phyloP scores from a whole-genome alignment of 106 monocot genomes.

The Dactylorhiza incarnata region DNA sequence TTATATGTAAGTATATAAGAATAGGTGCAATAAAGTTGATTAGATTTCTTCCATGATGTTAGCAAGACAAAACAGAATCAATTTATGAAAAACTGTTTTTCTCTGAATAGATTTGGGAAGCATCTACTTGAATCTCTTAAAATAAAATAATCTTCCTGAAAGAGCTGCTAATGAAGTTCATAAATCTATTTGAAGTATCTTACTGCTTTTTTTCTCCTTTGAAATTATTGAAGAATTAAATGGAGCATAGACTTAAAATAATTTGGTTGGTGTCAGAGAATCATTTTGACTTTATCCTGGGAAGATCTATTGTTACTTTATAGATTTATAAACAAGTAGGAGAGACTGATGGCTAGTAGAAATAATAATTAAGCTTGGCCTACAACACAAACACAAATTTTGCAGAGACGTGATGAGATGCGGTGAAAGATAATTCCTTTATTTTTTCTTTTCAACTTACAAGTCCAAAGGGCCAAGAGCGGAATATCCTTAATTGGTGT shows the following conservation, averaged over 20 bases:
- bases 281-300: not conserved
- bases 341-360: too few species aligned
- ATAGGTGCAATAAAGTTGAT: not conserved
- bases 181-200: not conserved
- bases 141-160: not conserved
- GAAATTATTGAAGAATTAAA: not conserved
- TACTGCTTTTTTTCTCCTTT: not conserved
- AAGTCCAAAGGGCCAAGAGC: too few species aligned
- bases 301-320: not conserved
- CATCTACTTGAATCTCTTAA: not conserved
- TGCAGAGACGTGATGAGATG: too few species aligned
- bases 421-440: too few species aligned
- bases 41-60: not conserved
- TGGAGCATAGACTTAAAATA: not conserved
- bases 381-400: too few species aligned
- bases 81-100: not conserved
- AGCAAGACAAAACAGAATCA: not conserved
- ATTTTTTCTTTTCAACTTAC: too few species aligned
- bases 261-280: not conserved
- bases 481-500: too few species aligned
- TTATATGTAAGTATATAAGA: not conserved
- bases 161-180: not conserved
- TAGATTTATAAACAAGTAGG: too few species aligned
- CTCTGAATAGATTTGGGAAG: slow-evolving; percentile 1
- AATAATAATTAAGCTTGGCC: too few species aligned